phyloP scores from a whole-genome alignment of 176 grass and related monocot genomes.

The Eragrostis nindensis region DNA sequence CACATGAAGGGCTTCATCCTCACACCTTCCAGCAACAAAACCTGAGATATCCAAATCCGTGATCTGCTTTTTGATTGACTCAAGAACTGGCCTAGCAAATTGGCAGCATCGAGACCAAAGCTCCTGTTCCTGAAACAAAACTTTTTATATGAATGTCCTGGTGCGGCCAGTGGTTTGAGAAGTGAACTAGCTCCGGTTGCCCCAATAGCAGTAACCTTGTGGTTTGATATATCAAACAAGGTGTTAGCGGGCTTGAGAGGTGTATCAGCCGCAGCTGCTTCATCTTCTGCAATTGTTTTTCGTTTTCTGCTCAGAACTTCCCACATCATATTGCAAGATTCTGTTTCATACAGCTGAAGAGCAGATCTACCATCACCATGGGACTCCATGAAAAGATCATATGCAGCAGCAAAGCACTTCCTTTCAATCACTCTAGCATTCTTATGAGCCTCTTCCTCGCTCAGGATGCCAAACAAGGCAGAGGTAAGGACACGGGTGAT shows the following conservation, averaged over 20 bases:
- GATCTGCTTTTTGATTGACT: too few species aligned
- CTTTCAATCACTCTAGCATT: constrained; percentile 62
- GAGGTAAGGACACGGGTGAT: background rate
- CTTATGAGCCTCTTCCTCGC: constrained; percentile 61
- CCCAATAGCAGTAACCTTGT: constrained; percentile 61
- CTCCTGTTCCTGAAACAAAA: constrained; percentile 72
- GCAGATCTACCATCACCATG: constrained; percentile 76
- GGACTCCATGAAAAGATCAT: constrained; percentile 69
- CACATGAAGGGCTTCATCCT: too few species aligned
- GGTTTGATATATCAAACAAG: constrained; percentile 68
- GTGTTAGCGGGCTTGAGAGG: constrained; percentile 17
- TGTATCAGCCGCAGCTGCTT: background rate
- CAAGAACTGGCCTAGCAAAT: constrained; percentile 54
- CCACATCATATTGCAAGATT: constrained; percentile 65
- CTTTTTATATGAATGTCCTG: constrained; percentile 49
- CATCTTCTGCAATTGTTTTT: constrained; percentile 6
- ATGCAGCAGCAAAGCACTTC: constrained; percentile 53
- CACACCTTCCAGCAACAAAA: too few species aligned
- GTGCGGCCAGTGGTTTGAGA: constrained; percentile 44
- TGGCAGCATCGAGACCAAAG: constrained; percentile 66
- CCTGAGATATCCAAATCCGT: too few species aligned
- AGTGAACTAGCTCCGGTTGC: constrained; percentile 60
- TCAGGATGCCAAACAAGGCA: constrained; percentile 61
- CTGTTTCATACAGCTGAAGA: constrained; percentile 65
- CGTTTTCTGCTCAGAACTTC: constrained; percentile 67